A percentile compares a stretch with the other conserved stretches of the same genome.
Conservation (phyloP, 352 stramenopile genomes). For the Phytopythium mirpurense region DNA sequence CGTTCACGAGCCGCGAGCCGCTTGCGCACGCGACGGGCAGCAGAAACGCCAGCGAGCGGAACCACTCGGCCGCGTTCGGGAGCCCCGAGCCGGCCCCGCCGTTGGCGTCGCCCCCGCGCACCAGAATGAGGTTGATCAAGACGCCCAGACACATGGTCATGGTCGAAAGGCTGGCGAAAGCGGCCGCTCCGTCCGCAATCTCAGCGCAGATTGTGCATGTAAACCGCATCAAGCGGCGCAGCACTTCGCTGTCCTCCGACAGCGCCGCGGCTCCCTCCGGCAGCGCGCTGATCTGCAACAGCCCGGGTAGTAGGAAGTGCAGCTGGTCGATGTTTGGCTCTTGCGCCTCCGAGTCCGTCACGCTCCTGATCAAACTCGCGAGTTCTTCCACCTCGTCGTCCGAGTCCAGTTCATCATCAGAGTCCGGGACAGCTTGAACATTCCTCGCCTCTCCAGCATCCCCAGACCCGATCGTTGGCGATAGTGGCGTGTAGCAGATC, state of each 20-base stretch:
- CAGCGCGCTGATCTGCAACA: conserved; percentile 73
- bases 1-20: conserved; percentile 35
- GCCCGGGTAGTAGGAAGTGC: conserved; percentile 74
- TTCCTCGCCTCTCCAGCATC: conserved; percentile 6
- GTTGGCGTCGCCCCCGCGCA: conserved; percentile 33
- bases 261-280: conserved; percentile 50
- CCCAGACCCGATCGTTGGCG: conserved; percentile 14
- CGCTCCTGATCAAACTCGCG: conserved; percentile 33
- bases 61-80: conserved; percentile 61
- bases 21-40: conserved; percentile 71
- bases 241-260: conserved; percentile 48
- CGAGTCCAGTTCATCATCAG: conserved; percentile 67
- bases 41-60: conserved; percentile 62
- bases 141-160: conserved; percentile 74
- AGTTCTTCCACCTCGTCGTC: conserved; percentile 63
- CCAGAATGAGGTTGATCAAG: conserved; percentile 72
- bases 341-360: conserved; percentile 20
- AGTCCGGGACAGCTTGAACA: conserved; percentile 22
- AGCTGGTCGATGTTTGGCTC: conserved; percentile 60
- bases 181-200: conserved; percentile 40
- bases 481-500: conserved; percentile 62
- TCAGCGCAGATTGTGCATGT: conserved; percentile 58
- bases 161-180: conserved; percentile 53
- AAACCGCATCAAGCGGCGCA: conserved; percentile 72
- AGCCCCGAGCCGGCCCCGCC: conserved; percentile 19